phyloP scores from a whole-genome alignment of 176 grass and related monocot genomes.

The Paspalum vaginatum region DNA sequence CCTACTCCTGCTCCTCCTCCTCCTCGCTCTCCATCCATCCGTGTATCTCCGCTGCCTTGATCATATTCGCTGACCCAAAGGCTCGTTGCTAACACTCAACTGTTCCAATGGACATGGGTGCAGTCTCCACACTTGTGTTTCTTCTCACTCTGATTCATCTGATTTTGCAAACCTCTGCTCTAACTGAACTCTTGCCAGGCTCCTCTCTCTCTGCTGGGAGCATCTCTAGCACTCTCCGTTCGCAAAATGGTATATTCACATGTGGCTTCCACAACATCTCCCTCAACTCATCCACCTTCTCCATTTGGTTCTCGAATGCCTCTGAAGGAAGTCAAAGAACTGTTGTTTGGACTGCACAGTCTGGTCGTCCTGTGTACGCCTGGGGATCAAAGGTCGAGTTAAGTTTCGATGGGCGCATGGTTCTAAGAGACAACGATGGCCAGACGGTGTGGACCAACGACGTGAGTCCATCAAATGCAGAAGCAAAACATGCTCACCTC shows the following conservation, averaged over 20 bases:
- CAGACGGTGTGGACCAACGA: slow-evolving; percentile 34
- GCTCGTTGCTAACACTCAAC: too few relatives aligned
- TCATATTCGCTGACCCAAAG: too few relatives aligned
- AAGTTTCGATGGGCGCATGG: slow-evolving; percentile 8
- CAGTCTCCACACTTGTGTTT: too few relatives aligned
- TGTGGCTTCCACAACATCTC: slow-evolving; percentile 38
- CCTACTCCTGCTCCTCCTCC: too few relatives aligned
- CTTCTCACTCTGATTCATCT: too few relatives aligned
- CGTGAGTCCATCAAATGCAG: neutral
- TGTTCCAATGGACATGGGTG: too few relatives aligned
- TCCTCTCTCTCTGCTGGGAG: slow-evolving; percentile 23
- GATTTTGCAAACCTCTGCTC: neutral
- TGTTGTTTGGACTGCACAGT: slow-evolving; percentile 24
- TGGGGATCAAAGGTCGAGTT: slow-evolving; percentile 31
- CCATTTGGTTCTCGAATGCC: slow-evolving; percentile 39
- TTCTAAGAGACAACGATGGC: slow-evolving; percentile 18
- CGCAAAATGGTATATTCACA: slow-evolving; percentile 24
- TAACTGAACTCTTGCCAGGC: slow-evolving; percentile 9
- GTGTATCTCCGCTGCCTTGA: too few relatives aligned
- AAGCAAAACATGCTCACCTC: slow-evolving; percentile 12
- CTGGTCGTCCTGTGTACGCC: slow-evolving; percentile 27
- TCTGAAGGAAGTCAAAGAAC: neutral
- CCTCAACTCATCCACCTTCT: slow-evolving; percentile 22
- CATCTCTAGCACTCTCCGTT: slow-evolving; percentile 15
- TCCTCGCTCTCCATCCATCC: too few relatives aligned